Percentiles rank a stretch among this genome's conserved stretches.
Conservation (phyloP, 495 filamentous ascomycete species). For the Daldinia decipiens region DNA sequence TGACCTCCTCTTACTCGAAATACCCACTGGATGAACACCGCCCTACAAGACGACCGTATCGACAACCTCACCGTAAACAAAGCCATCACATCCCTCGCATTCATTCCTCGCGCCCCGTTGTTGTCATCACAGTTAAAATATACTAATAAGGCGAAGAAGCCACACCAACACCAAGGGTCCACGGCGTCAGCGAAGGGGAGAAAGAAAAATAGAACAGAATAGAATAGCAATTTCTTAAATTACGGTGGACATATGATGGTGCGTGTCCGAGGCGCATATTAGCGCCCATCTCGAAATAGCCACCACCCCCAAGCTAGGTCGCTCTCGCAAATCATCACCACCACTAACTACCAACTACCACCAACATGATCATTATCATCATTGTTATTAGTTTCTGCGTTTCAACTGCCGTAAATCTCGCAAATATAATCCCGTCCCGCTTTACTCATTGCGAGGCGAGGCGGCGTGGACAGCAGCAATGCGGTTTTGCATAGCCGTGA, state of each 20-base stretch:
- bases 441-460: neutral
- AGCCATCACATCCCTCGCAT: neutral
- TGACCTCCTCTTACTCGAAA: neutral
- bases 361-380: neutral
- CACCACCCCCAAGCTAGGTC: slow-evolving; percentile 20
- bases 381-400: neutral
- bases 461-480: neutral
- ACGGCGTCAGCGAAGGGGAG: no score
- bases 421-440: neutral
- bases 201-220: no score
- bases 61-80: neutral
- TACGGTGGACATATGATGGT: neutral
- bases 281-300: slow-evolving; percentile 28
- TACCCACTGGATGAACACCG: neutral
- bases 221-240: neutral
- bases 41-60: neutral
- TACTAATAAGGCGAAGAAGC: neutral
- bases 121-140: neutral
- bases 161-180: no score
- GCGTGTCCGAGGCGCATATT: slow-evolving; percentile 20
- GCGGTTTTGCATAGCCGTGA: slow-evolving; percentile 18
- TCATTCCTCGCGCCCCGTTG: neutral
- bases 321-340: neutral
- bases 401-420: neutral
- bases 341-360: no score